Evolutionary conservation across 352 stramenopile genomes (phyloP), one percentile per base, ranked within the genome.

Genomic region (Phytophthora macrochlamydospora): DNA sequence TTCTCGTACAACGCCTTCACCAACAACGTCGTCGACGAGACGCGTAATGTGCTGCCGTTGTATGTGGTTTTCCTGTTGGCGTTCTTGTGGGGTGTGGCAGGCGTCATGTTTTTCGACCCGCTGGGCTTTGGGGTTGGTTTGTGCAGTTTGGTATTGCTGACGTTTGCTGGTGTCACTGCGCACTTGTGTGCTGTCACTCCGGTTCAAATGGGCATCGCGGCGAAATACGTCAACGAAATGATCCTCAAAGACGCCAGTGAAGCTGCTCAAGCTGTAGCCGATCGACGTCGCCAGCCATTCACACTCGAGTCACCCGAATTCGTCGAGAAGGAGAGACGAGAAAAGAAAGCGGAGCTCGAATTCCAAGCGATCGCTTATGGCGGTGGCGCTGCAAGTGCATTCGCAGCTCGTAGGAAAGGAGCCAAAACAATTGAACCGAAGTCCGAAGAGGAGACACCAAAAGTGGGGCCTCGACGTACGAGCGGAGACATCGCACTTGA

Each of bases 11-110:
- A 97, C 50, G 84, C 93, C 2, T 89, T 87, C 65, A 95, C 82
- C 8, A 95, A 97, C 77, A 97, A 98, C 63, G 78, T 98, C 35
- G 75, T 93, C 38, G 87, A 98, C 49, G 85, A 97, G 61, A 97
- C 83, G 24, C 59, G 64, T 9, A 85, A 90, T 38, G 82, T 90
- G 11, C 51, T 78, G 13, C 64, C 88, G 59, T 70, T 95, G 4
- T 96, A 96, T 61, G 69, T 82, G 48, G 52, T 90, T 0, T 75
- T 97, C 7, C 51, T 95, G 30, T 55, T 96, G 1, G 53, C 78
- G 5, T 94, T 97, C 46, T 40, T 83, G 43, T 98, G 93, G 93
- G 93, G 93, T 11, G 85, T 91, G 28, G 72, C 71, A 46, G 85
- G 91, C 31, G 91, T 96, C 33, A 90, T 97, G 73, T 98, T 98